Evolutionary conservation across 1,139 yeast species (phyloP).

Genomic region (Protomyces lactucae-debilis): DNA sequence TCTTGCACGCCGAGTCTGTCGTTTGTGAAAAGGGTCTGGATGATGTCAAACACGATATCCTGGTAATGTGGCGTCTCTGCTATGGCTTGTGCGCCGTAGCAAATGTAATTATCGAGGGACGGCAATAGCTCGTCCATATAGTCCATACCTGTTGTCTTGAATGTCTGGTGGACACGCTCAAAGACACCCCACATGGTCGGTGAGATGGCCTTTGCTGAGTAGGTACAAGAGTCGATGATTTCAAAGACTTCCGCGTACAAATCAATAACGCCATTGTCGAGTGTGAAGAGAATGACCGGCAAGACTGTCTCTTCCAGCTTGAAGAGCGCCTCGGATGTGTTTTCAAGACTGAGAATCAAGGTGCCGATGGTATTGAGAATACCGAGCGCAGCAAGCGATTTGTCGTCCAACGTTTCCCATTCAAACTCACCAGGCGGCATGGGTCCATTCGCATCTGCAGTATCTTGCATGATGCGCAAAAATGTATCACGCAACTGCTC

Average conservation of each 20-base stretch:
- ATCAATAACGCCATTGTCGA: constrained; percentile 46
- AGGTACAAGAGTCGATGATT: constrained; percentile 78
- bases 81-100: constrained; percentile 60
- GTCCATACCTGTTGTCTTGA: constrained; percentile 51
- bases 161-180: constrained; percentile 50
- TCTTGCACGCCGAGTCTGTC: constrained; percentile 50
- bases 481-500: constrained; percentile 74
- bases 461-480: constrained; percentile 64
- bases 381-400: constrained; percentile 83
- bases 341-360: constrained; percentile 79
- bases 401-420: constrained; percentile 55
- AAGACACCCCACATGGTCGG: constrained; percentile 74
- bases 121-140: constrained; percentile 76
- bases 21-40: constrained; percentile 38
- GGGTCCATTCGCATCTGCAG: constrained; percentile 46
- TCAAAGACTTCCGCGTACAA: constrained; percentile 71
- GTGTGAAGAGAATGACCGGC: constrained; percentile 67
- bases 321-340: constrained; percentile 61
- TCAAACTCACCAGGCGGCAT: constrained; percentile 42
- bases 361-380: constrained; percentile 82
- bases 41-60: constrained; percentile 41
- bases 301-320: constrained; percentile 66
- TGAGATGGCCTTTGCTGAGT: constrained; percentile 63
- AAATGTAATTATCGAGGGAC: constrained; percentile 68
- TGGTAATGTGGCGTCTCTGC: constrained; percentile 41